Conservation (phyloP, 768 basidiomycete genomes). For the Boletellus ananiceps region DNA sequence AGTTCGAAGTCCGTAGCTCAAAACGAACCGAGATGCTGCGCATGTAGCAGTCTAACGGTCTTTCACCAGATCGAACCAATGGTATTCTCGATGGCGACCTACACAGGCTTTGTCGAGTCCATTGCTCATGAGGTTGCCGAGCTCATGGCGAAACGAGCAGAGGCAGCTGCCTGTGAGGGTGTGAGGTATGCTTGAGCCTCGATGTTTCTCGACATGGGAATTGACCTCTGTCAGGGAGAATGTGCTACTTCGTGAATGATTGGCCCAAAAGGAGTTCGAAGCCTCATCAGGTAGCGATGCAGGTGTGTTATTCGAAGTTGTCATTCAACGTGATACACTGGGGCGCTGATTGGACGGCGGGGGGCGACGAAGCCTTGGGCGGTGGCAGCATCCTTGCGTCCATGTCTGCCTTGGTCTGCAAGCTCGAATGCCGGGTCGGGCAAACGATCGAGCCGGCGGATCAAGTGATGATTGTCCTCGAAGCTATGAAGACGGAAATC, state of each 20-base stretch:
- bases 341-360: neutral
- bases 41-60: no score
- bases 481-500: slow-evolving; percentile 67
- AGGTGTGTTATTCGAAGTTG: slow-evolving; percentile 1
- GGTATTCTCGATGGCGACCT: slow-evolving; percentile 20
- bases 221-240: slow-evolving; percentile 34
- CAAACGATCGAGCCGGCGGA: slow-evolving; percentile 39
- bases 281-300: neutral
- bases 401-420: slow-evolving; percentile 47
- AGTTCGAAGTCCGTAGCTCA: no score
- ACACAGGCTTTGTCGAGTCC: slow-evolving; percentile 38
- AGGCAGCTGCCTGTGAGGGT: slow-evolving; percentile 37
- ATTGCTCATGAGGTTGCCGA: slow-evolving; percentile 39
- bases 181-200: slow-evolving; percentile 29
- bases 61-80: no score
- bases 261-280: slow-evolving; percentile 24
- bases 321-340: no score
- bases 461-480: slow-evolving; percentile 46
- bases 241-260: slow-evolving; percentile 42
- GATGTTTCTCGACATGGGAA: no score
- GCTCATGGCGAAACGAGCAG: slow-evolving; percentile 40
- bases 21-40: no score
- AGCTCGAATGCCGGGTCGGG: slow-evolving; percentile 41
- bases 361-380: neutral
- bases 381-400: slow-evolving; percentile 27